Base-by-base conservation (phyloP, 148 eudicot species). In the Persicaria maculosa region DNA sequence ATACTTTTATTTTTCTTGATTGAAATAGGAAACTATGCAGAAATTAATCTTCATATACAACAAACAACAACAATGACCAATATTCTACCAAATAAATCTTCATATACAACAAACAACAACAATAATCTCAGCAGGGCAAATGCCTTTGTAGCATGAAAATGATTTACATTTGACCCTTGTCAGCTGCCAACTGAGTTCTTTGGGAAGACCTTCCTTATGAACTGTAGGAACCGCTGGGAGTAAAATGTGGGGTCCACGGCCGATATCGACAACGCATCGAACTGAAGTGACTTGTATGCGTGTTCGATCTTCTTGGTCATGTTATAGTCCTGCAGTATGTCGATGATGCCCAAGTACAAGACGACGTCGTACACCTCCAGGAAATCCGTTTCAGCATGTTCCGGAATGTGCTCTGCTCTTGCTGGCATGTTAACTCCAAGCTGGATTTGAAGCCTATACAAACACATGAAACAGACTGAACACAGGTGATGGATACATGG, bases 351-450 rank as follows among this genome's bases (percentile, higher is more conserved):
- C 70, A 95, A 80, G 86, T 92, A 95, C 54, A 95, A 70, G 44
- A 95, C 99, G 2, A 95, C 97, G 72, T 92, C 97, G 43, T 95
- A 92, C 20, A 84, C 94, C 81, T 90, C 88, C 43, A 83, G 96
- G 77, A 84, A 88, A 72, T 46, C 70, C 19, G 70, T 65, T 65
- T 65, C 70, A 5, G 17, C 17, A 16, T 65, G 76, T 47, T 83
- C 92, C 9, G 88, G 83, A 15, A 77, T 79, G 50, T 50, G 91
- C 77, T 95, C 97, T 61, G 99, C 99, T 79, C 99, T 89, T 15
- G 99, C 94, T 59, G 97, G 99, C 93, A 95, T 92, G 86, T 95
- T 95, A 73, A 95, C 99, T 70, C 99, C 97, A 19, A 95, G 96
- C 82, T 95, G 99, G 62, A 95, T 90, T 74, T 95, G 99, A 70